Conservation (phyloP, 2,329 filamentous ascomycete species). For the Uncinocarpus reesii region DNA sequence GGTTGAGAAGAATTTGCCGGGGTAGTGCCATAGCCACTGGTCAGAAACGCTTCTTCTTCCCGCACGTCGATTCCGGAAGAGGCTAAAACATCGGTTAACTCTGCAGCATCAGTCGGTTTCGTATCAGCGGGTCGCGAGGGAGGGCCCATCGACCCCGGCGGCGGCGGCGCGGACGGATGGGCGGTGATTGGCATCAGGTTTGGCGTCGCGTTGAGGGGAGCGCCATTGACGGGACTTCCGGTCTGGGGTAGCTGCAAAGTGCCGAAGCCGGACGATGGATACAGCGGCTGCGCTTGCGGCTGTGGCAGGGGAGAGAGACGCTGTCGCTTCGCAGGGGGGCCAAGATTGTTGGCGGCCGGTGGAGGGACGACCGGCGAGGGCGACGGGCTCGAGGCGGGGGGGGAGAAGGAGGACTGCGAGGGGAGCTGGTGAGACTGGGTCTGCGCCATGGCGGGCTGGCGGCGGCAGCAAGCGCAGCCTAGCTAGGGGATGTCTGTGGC, state of each 20-base stretch:
- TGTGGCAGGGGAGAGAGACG: slow-evolving; percentile 58
- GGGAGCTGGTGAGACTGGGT: slow-evolving; percentile 45
- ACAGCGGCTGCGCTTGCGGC: slow-evolving; percentile 42
- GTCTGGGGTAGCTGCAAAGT: slow-evolving; percentile 37
- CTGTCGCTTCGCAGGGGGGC: slow-evolving; percentile 61
- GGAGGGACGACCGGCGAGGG: slow-evolving; percentile 45
- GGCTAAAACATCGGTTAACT: slow-evolving; percentile 71
- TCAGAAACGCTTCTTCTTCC: slow-evolving; percentile 74
- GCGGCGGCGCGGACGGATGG: slow-evolving; percentile 24
- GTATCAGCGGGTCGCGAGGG: slow-evolving; percentile 47
- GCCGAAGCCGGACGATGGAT: slow-evolving; percentile 45
- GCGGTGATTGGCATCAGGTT: slow-evolving; percentile 22
- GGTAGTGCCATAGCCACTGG: slow-evolving; percentile 44
- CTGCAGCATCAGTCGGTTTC: slow-evolving; percentile 48
- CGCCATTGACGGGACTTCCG: slow-evolving; percentile 25
- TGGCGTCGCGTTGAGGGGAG: slow-evolving; percentile 45
- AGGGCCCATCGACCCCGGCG: slow-evolving; percentile 49
- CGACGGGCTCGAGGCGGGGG: slow-evolving; percentile 52
- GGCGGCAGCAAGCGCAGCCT: neutral
- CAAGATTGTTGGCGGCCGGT: slow-evolving; percentile 34
- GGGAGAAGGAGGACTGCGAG: slow-evolving; percentile 50
- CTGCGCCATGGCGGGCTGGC: slow-evolving; percentile 46
- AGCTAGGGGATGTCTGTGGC: slow-evolving; percentile 9
- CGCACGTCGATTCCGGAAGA: slow-evolving; percentile 79
- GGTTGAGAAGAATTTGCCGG: slow-evolving; percentile 32